Base-by-base conservation (phyloP, 768 basidiomycete species). In the Hericium alpestre region DNA sequence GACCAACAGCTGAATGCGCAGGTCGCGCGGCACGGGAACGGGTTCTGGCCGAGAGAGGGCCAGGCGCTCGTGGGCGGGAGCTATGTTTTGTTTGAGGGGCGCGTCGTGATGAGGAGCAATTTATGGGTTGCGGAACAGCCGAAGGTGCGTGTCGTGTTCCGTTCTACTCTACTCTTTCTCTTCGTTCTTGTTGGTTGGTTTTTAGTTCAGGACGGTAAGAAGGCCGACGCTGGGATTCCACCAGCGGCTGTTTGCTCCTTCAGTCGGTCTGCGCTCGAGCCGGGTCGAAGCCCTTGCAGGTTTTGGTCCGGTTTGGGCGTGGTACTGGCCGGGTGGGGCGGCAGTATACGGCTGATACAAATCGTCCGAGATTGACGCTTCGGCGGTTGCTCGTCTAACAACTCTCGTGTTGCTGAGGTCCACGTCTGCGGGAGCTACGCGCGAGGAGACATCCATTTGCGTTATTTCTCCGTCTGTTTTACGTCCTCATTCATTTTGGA, bases 31-130 rank as follows among this genome's bases (percentile, higher is more conserved):
- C 74, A 72, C 69, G 74, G 72, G 64, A 71, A 77, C 58, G 88
- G 87, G 16, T 87, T 97, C 68, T 92, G 89, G 87, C 94, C 95
- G 1, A 70, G 73, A 3, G 64, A 66, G 15, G 79, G 80, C 1
- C 80, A 90, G 61, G 90, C 85, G 1, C 76, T 97, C 39, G 90
- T 97, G 22, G 95, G 93, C 1, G 90, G 91, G 16, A 90, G 90
- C 63, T 96, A 95, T 67, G 70, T 97, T 3, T 67, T 97, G 38
- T 86, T 97, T 52, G 82, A 87, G 47, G 79, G 79, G 54, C 76
- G 76, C 2, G 76, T 77, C 3, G 71, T 89, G 53, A 74, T 79
- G 15, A 69, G 66, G 55, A 73, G 72, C 52, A 86, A 87, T 62
- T 61, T 86, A 37, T 75, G 75, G 63, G 66, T 48, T 46, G 65